These are phyloP conservation scores for Fusarium equiseti DNA, from an alignment of 2,329 filamentous ascomycete species.

Conservation along the genomic window DNA sequence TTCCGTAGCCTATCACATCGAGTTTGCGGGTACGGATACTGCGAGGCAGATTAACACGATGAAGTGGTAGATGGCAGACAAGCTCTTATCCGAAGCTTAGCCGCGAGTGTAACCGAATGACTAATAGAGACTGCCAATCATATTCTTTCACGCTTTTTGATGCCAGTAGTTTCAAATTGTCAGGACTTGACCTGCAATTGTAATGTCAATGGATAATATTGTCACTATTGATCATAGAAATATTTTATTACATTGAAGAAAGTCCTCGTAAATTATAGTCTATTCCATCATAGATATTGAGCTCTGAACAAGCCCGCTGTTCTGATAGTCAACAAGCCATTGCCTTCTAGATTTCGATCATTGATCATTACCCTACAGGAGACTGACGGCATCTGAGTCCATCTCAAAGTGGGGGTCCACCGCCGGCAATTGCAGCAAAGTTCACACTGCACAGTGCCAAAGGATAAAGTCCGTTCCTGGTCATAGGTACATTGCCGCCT, in stretches of 20 bases:
- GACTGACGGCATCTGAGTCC: not conserved
- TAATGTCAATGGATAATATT: too few relatives aligned
- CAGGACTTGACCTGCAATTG: too few relatives aligned
- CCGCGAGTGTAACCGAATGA: not conserved
- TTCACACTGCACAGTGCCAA: not conserved
- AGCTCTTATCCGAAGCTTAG: not conserved
- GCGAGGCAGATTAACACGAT: not conserved
- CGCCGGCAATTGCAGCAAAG: not conserved
- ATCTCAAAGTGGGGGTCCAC: not conserved
- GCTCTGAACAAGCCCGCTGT: too few relatives aligned
- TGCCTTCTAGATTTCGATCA: not conserved
- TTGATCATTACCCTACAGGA: not conserved
- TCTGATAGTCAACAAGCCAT: not conserved
- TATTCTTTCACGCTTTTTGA: not conserved
- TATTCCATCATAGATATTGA: too few relatives aligned
- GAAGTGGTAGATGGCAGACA: fast-evolving
- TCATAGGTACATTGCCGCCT: not conserved
- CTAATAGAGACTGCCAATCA: not conserved
- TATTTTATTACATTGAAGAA: too few relatives aligned
- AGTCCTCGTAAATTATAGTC: too few relatives aligned
- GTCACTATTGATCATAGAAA: too few relatives aligned
- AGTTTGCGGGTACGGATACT: too few relatives aligned
- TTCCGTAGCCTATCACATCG: not conserved
- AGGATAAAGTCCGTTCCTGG: not conserved
- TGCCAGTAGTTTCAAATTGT: too few relatives aligned